phyloP scores from a whole-genome alignment of 1,139 yeast genomes.

The Candida tetrigidarum region DNA sequence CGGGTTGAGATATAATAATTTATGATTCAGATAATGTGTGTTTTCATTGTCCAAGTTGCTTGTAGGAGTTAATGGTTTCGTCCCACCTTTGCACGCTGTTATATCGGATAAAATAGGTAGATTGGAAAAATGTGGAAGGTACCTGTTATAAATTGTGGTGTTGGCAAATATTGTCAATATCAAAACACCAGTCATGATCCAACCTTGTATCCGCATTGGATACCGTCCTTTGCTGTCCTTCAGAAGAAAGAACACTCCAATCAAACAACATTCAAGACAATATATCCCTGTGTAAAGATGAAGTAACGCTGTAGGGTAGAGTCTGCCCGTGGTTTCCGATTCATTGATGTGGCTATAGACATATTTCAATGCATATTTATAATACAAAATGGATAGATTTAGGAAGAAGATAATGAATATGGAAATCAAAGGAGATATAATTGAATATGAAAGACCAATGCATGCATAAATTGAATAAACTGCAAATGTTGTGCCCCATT shows the following conservation, averaged over 20 bases:
- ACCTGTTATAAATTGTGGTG: slow-evolving; percentile 34
- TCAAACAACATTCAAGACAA: slow-evolving; percentile 74
- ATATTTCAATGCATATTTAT: slow-evolving; percentile 67
- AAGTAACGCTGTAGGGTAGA: slow-evolving; percentile 74
- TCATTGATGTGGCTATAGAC: slow-evolving; percentile 51
- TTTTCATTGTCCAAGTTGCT: slow-evolving; percentile 6
- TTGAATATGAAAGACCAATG: slow-evolving; percentile 75
- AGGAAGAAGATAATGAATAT: slow-evolving; percentile 65
- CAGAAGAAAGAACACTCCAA: slow-evolving; percentile 73
- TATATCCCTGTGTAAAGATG: slow-evolving; percentile 82
- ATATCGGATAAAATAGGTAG: slow-evolving; percentile 33
- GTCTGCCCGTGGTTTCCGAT: slow-evolving; percentile 70
- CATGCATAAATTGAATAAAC: slow-evolving; percentile 75
- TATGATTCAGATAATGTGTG: slow-evolving; percentile 22
- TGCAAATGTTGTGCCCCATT: slow-evolving; percentile 84
- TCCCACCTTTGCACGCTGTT: slow-evolving; percentile 11
- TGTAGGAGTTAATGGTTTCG: background rate
- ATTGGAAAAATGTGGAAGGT: slow-evolving; percentile 29
- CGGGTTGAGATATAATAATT: slow-evolving; percentile 36
- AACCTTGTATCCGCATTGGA: slow-evolving; percentile 44
- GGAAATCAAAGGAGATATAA: slow-evolving; percentile 78
- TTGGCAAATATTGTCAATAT: slow-evolving; percentile 38
- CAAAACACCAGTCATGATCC: slow-evolving; percentile 49
- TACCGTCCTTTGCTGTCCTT: slow-evolving; percentile 42
- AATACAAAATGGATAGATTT: slow-evolving; percentile 59